Conservation (phyloP, 495 filamentous ascomycete genomes). For the Hypoxylon lenormandii region DNA sequence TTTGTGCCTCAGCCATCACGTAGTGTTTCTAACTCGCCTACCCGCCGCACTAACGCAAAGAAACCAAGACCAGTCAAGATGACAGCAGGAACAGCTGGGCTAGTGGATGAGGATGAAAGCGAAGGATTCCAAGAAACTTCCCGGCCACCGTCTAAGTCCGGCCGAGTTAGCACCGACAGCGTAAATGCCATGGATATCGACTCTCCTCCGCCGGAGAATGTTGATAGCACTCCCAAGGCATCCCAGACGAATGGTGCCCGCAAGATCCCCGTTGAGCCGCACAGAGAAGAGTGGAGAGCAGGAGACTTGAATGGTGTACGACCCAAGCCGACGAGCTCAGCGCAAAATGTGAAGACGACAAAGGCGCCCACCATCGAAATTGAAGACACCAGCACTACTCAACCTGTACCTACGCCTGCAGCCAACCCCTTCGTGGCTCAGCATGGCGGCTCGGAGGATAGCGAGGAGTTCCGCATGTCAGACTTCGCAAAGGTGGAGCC, state of each 20-base stretch:
- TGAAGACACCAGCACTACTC: conserved; percentile 37
- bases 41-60: conserved; percentile 50
- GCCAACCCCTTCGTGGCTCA: conserved; percentile 44
- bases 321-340: conserved; percentile 44
- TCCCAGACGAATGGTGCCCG: conserved; percentile 51
- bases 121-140: conserved; percentile 39
- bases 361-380: conserved; percentile 32
- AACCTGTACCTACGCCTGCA: conserved; percentile 42
- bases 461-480: conserved; percentile 64
- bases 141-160: conserved; percentile 21
- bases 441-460: conserved; percentile 58
- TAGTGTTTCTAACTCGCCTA: conserved; percentile 55
- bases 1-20: conserved; percentile 61
- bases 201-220: conserved; percentile 51
- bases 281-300: conserved; percentile 63
- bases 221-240: conserved; percentile 32
- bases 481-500: conserved; percentile 76
- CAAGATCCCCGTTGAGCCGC: conserved; percentile 61
- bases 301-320: conserved; percentile 53
- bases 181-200: conserved; percentile 70
- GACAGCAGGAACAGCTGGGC: conserved; percentile 59
- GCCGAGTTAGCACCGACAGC: conserved; percentile 42
- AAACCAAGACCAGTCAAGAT: conserved; percentile 60
- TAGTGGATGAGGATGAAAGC: conserved; percentile 61
- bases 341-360: conserved; percentile 41